These are phyloP conservation scores for Elasticomyces elasticus DNA, from an alignment of 495 filamentous ascomycete species.

Conservation along the genomic window DNA sequence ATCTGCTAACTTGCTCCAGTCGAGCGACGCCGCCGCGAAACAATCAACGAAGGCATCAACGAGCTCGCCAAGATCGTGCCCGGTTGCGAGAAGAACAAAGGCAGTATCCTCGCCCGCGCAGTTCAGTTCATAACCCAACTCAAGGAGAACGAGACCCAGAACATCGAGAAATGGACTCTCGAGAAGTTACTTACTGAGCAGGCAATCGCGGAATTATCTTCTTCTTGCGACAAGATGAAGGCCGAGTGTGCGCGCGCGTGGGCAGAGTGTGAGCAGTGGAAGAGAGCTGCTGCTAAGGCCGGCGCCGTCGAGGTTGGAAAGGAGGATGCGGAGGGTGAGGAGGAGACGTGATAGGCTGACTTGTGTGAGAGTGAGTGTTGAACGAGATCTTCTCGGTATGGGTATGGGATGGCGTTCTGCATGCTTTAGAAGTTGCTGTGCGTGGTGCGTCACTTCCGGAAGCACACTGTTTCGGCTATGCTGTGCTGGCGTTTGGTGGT, in stretches of 20 bases:
- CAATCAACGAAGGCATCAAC: slow-evolving; percentile 98
- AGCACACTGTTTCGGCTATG: no score
- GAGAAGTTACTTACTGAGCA: slow-evolving; percentile 93
- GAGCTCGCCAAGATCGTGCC: slow-evolving; percentile 96
- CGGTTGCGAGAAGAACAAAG: slow-evolving; percentile 98
- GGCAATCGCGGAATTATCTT: slow-evolving; percentile 81
- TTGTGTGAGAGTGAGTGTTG: no score
- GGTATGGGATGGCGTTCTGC: no score
- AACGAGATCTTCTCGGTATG: no score
- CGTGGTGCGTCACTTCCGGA: no score
- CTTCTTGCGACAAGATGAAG: slow-evolving; percentile 84
- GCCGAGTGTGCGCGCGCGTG: slow-evolving; percentile 60
- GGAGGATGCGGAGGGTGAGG: slow-evolving; percentile 11
- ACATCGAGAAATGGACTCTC: slow-evolving; percentile 93
- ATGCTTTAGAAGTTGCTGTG: no score
- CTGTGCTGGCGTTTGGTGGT: no score
- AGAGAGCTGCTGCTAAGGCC: slow-evolving; percentile 34
- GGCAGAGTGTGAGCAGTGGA: slow-evolving; percentile 74
- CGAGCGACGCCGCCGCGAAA: slow-evolving; percentile 92
- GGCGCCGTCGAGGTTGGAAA: slow-evolving; percentile 10
- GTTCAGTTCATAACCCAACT: slow-evolving; percentile 89
- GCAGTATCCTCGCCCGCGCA: slow-evolving; percentile 86
- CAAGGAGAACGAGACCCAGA: slow-evolving; percentile 85
- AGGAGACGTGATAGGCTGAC: slow-evolving; percentile 5
- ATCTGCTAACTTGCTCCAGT: no score